phyloP scores from a whole-genome alignment of 2,329 filamentous ascomycete genomes.

The Ophidiomyces ophidiicola region DNA sequence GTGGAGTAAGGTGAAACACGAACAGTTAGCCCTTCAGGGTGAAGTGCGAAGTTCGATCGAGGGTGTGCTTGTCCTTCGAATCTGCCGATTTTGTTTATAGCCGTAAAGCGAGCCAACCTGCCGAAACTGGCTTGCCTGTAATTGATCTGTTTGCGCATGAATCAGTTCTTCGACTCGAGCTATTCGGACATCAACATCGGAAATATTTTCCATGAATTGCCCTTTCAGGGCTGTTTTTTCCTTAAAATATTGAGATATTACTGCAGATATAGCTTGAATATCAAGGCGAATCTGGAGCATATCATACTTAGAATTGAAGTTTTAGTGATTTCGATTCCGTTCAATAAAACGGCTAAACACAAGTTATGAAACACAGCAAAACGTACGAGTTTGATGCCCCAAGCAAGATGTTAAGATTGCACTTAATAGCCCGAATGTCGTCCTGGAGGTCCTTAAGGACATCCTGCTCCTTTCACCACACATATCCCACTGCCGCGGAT shows the following conservation, averaged over 20 bases:
- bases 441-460: slow-evolving; percentile 20
- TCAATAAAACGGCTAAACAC: not conserved
- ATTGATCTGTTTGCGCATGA: slow-evolving; percentile 17
- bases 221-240: slow-evolving; percentile 17
- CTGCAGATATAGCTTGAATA: slow-evolving; percentile 20
- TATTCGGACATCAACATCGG: slow-evolving; percentile 20
- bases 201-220: slow-evolving; percentile 17
- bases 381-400: slow-evolving; percentile 23
- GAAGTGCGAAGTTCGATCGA: not conserved
- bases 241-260: slow-evolving; percentile 16
- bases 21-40: slow-evolving; percentile 11
- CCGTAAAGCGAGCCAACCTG: slow-evolving; percentile 20
- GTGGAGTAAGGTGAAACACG: slow-evolving; percentile 12
- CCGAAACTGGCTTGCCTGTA: slow-evolving; percentile 18
- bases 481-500: slow-evolving; percentile 10
- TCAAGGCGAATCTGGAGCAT: slow-evolving; percentile 19
- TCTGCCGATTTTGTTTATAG: not conserved
- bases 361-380: slow-evolving; percentile 1
- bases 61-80: not conserved
- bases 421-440: slow-evolving; percentile 21
- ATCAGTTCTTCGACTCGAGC: slow-evolving; percentile 21
- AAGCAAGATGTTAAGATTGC: slow-evolving; percentile 22
- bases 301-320: slow-evolving; percentile 15
- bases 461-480: slow-evolving; percentile 19
- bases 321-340: not conserved